phyloP scores from a whole-genome alignment of 495 filamentous ascomycete genomes.

The Lophium mytilinum region DNA sequence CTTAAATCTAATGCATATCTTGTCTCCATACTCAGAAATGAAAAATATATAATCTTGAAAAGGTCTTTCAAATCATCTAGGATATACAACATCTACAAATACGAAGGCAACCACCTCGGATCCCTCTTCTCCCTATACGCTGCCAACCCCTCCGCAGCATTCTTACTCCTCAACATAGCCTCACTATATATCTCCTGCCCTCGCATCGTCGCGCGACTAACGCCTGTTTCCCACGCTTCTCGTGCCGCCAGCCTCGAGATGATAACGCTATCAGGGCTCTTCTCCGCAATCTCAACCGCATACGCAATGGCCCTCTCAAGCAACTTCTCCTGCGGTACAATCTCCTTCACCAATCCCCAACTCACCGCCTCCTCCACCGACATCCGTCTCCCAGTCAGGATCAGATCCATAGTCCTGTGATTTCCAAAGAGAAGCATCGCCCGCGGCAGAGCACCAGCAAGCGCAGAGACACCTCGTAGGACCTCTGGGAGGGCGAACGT shows the following conservation, averaged over 20 bases:
- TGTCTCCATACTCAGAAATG: neutral
- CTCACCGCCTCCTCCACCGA: slow-evolving; percentile 8
- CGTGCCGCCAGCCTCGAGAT: slow-evolving; percentile 19
- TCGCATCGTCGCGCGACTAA: slow-evolving; percentile 23
- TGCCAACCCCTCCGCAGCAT: slow-evolving; percentile 23
- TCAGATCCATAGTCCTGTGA: slow-evolving; percentile 15
- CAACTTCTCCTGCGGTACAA: slow-evolving; percentile 15
- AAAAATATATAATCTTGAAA: slow-evolving; percentile 27
- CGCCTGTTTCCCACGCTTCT: slow-evolving; percentile 25
- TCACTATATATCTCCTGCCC: slow-evolving; percentile 15
- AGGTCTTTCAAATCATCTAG: slow-evolving; percentile 13
- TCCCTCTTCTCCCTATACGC: slow-evolving; percentile 27
- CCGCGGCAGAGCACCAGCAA: slow-evolving; percentile 12
- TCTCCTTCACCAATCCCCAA: slow-evolving; percentile 16
- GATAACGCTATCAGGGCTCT: slow-evolving; percentile 11
- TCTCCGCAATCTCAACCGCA: slow-evolving; percentile 10
- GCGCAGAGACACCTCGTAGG: slow-evolving; percentile 10
- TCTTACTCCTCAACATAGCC: slow-evolving; percentile 23
- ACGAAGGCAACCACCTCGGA: slow-evolving; percentile 20
- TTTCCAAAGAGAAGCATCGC: slow-evolving; percentile 12
- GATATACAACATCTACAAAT: slow-evolving; percentile 6
- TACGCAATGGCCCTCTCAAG: slow-evolving; percentile 7
- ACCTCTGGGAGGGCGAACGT: slow-evolving; percentile 17
- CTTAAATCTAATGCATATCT: neutral
- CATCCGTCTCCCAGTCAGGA: slow-evolving; percentile 9